A percentile compares a stretch with the other conserved stretches of the same genome.
Conservation (phyloP, 1,284 basidiomycete genomes). For the Mycena citricolor region DNA sequence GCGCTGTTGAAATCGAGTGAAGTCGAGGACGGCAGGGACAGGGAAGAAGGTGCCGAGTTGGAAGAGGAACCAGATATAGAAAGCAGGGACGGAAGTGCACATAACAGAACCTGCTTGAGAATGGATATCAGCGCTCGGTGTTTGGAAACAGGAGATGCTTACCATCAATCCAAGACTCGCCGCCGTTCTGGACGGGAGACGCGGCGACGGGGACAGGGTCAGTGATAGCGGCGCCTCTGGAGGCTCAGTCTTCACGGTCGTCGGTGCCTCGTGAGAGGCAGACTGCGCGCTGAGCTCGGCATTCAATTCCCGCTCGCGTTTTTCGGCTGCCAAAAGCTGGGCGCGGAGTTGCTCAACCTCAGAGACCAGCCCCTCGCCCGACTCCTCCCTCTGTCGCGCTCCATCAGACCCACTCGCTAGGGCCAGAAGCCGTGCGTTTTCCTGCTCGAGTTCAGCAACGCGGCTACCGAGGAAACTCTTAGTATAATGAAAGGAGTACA, state of each 20-base stretch:
- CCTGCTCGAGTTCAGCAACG: slow-evolving; percentile 74
- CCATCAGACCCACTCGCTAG: slow-evolving; percentile 37
- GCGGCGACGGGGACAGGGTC: slow-evolving; percentile 39
- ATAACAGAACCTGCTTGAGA: slow-evolving; percentile 64
- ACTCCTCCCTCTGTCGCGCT: slow-evolving; percentile 22
- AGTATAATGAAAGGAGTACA: slow-evolving; percentile 20
- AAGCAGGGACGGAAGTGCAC: slow-evolving; percentile 71
- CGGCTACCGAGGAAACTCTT: slow-evolving; percentile 45
- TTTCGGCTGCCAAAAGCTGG: slow-evolving; percentile 60
- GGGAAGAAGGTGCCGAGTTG: slow-evolving; percentile 56
- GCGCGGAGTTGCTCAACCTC: slow-evolving; percentile 67
- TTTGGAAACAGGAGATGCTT: slow-evolving; percentile 30
- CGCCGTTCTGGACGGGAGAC: slow-evolving; percentile 48
- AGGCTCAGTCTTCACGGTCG: slow-evolving; percentile 57
- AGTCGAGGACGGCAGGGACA: slow-evolving; percentile 47
- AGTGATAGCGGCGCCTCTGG: slow-evolving; percentile 41
- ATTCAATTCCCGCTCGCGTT: slow-evolving; percentile 64
- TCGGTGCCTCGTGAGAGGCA: slow-evolving; percentile 28
- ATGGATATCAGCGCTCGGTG: slow-evolving; percentile 24
- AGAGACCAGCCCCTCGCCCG: slow-evolving; percentile 43
- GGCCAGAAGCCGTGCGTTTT: slow-evolving; percentile 67
- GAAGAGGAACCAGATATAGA: slow-evolving; percentile 53
- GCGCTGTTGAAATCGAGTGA: slow-evolving; percentile 52
- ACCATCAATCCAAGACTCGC: slow-evolving; percentile 74
- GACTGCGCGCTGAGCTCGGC: slow-evolving; percentile 52